phyloP scores from a whole-genome alignment of 2,329 filamentous ascomycete species.

The Aureobasidium melanogenum region DNA sequence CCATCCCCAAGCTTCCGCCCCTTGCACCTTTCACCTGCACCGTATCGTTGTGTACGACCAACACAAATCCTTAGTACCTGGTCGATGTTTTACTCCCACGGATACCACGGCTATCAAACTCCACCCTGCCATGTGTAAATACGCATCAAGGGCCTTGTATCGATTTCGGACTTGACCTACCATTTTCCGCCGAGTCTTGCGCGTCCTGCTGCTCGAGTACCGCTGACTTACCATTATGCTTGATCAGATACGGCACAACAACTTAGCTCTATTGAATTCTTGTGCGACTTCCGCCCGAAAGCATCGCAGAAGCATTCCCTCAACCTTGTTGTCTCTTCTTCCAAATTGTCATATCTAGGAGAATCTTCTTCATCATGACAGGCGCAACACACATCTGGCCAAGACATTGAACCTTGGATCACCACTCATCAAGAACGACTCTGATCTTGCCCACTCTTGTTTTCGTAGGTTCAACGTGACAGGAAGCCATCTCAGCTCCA shows the following conservation, averaged over 20 bases:
- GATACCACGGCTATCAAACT: not conserved
- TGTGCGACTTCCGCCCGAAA: not conserved
- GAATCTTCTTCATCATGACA: not conserved
- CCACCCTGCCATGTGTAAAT: not conserved
- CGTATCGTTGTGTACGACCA: not conserved
- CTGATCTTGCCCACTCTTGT: not conserved
- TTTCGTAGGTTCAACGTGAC: not conserved
- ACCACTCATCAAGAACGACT: not conserved
- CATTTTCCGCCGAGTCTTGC: not conserved
- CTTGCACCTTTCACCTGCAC: not conserved
- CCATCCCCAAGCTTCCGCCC: too few species aligned
- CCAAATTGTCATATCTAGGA: not conserved
- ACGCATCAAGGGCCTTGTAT: not conserved
- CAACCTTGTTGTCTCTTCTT: not conserved
- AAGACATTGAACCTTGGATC: too few species aligned
- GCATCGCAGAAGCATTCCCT: not conserved
- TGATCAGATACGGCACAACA: not conserved
- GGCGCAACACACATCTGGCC: not conserved
- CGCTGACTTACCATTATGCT: not conserved
- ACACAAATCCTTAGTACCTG: not conserved
- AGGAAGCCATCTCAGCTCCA: not conserved
- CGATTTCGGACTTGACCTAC: not conserved
- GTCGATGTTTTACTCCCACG: not conserved
- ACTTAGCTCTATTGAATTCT: not conserved
- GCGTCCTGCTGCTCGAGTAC: not conserved